Evolutionary conservation across 768 basidiomycete genomes (phyloP), one percentile per base, ranked within the genome.

Genomic region (Collybiopsis luxurians): DNA sequence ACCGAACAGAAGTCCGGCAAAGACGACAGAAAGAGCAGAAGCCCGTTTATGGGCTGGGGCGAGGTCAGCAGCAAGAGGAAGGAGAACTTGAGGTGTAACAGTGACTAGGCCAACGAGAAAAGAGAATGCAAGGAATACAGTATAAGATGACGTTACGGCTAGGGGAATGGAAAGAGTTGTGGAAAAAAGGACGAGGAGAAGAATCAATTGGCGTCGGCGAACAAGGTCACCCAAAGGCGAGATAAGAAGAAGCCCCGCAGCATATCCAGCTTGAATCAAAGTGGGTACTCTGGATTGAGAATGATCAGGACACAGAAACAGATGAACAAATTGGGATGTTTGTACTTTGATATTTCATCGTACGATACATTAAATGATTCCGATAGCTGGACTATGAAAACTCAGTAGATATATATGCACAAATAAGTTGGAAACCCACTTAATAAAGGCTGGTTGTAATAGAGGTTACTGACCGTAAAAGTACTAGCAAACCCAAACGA

Each of bases 211-310:
- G 12, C 93, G 77, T 34, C 92, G 75, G 19, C 88, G 86, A 27
- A 92, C 79, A 21, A 95, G 79, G 67, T 96, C 93, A 7, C 94
- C 93, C 0, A 92, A 75, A 1, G 94, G 93, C 0, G 89, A 82
- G 53, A 95, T 82, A 40, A 94, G 69, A 2, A 94, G 68, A 6
- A 93, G 77, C 1, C 90, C 90, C 7, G 73, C 73, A 1, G 86
- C 88, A 67, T 92, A 93, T 42, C 87, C 88, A 24, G 83, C 86
- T 65, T 89, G 87, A 9, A 85, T 66, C 26, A 88, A 74, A 1
- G 87, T 85, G 1, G 87, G 85, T 30, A 89, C 82, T 57, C 82
- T 86, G 30, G 4, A 62, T 13, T 13, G 1, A 58, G 65, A 23
- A 67, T 53, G 9, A 61, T 63, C 53, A 68, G 66, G 13, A 57